phyloP scores from a whole-genome alignment of 805 yeast genomes.

The Starmerella ratchasimensis region DNA sequence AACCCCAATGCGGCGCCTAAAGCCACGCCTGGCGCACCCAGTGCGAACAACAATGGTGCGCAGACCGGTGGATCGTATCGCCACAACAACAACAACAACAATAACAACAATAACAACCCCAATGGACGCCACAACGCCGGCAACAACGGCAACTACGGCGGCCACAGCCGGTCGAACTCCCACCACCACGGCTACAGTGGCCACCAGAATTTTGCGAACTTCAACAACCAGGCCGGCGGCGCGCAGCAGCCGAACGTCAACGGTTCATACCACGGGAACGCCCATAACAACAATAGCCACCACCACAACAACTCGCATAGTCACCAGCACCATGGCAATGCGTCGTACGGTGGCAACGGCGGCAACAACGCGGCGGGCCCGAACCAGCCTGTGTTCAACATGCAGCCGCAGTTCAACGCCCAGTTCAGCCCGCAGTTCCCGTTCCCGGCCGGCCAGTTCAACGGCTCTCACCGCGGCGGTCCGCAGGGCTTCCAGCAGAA shows the following conservation, averaged over 20 bases:
- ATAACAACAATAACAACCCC: neutral
- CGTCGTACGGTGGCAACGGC: neutral
- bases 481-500: too few species aligned
- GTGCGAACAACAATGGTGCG: neutral
- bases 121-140: neutral
- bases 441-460: neutral
- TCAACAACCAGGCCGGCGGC: neutral
- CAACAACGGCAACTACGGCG: neutral
- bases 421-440: neutral
- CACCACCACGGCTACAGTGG: too few species aligned
- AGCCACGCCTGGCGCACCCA: neutral
- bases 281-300: slow-evolving; percentile 1
- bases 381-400: too few species aligned
- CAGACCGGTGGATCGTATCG: neutral
- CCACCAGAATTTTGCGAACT: too few species aligned
- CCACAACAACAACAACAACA: slow-evolving; percentile 1
- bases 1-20: neutral
- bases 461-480: neutral
- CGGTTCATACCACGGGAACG: neutral
- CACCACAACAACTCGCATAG: neutral
- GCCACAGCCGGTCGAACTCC: neutral
- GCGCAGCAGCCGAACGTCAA: neutral
- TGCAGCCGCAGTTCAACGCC: neutral
- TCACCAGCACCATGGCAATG: slow-evolving; percentile 3
- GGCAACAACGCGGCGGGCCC: too few species aligned